Base-by-base conservation (phyloP, 306 rosid genomes). In the Castanospermum australe region DNA sequence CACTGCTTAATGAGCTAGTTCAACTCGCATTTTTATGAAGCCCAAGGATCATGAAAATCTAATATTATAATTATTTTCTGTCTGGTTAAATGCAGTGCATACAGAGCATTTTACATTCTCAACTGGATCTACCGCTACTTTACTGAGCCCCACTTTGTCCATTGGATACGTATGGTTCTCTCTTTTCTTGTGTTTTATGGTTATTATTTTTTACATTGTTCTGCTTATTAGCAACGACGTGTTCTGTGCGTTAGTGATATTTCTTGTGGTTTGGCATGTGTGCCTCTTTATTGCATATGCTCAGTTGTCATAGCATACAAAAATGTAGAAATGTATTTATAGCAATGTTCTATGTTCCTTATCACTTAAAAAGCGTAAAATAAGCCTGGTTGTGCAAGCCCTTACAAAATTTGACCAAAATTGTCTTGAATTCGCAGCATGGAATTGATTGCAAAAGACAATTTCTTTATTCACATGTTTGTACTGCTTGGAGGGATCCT, bases 81-180 rank as follows among this genome's bases (percentile, higher is more conserved):
- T 73, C 64, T 81, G 51, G 52, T 50, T 68, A 55, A 68, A 68
- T 88, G 93, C 97, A 93, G 98, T 80, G 95, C 90, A 0, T 93
- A 93, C 78, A 88, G 97, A 86, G 93, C 84, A 35, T 80, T 93
- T 25, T 93, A 93, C 89, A 90, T 93, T 45, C 70, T 91, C 77
- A 93, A 93, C 85, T 93, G 98, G 98, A 83, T 90, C 65, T 93
- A 90, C 73, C 97, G 98, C 87, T 93, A 91, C 90, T 92, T 91
- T 38, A 91, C 98, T 18, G 98, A 93, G 87, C 82, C 85, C 24
- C 83, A 78, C 84, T 93, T 77, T 79, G 86, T 91, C 69, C 97
- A 88, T 52, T 93, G 95, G 98, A 93, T 92, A 88, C 87, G 98
- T 93, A 91, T 24, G 89, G 36, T 30, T 50, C 77, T 81, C 80